A percentile compares a stretch with the other conserved stretches of the same genome.
phyloP scores from a whole-genome alignment of 2,329 filamentous ascomycete species.

The Botrytis byssoidea region DNA sequence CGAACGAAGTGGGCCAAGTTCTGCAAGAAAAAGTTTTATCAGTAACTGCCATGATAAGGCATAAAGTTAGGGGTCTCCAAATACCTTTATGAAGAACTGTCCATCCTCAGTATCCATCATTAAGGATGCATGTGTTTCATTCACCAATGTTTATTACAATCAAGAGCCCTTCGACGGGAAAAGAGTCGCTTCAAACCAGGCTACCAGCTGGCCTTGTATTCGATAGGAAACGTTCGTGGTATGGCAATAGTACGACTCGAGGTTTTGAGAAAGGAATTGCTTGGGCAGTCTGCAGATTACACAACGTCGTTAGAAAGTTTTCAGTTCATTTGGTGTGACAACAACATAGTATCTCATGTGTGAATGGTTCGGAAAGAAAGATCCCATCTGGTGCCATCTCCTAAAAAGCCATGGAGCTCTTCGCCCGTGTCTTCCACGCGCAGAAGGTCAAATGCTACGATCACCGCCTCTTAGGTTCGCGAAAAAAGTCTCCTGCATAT shows the following conservation, averaged over 20 bases:
- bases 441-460: conserved; percentile 12
- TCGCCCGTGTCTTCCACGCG: conserved; percentile 17
- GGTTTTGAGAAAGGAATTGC: conserved; percentile 22
- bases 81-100: conserved; percentile 82
- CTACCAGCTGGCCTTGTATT: conserved; percentile 34
- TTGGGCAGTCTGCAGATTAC: conserved; percentile 33
- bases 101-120: conserved; percentile 75
- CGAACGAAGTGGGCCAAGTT: conserved; percentile 95
- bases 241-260: conserved; percentile 30
- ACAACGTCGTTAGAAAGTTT: conserved; percentile 31
- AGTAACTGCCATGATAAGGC: conserved; percentile 20
- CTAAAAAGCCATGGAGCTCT: conserved; percentile 11
- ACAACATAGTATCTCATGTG: conserved; percentile 9
- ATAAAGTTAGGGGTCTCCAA: conserved; percentile 26
- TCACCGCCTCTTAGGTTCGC: conserved; percentile 20
- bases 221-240: conserved; percentile 25
- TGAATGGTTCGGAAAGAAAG: conserved; percentile 19
- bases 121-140: conserved; percentile 48
- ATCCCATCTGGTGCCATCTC: conserved; percentile 15
- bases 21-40: conserved; percentile 47
- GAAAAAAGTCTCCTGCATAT: conserved; percentile 20
- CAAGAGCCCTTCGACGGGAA: conserved; percentile 31
- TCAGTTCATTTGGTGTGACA: conserved; percentile 22
- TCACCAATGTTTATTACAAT: conserved; percentile 26
- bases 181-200: conserved; percentile 25